phyloP scores from a whole-genome alignment of 2,329 filamentous ascomycete species.

The Bertia moriformis region DNA sequence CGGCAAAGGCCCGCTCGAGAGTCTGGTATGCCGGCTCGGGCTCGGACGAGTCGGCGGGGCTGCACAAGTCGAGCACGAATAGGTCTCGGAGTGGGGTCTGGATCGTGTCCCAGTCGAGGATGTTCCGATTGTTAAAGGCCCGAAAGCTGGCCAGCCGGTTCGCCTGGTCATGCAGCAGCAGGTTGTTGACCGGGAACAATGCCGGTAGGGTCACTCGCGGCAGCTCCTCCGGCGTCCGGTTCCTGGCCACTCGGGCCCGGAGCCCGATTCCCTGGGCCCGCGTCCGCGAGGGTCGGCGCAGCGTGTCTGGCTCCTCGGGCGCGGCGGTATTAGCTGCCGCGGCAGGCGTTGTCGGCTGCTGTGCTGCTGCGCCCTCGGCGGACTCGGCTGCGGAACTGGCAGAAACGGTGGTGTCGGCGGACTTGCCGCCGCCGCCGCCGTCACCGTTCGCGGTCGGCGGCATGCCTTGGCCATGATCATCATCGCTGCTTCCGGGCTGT shows the following conservation, averaged over 20 bases:
- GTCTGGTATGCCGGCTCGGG: no score
- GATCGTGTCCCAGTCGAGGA: constrained; percentile 6
- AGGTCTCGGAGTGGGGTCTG: constrained; percentile 3
- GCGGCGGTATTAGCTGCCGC: not conserved
- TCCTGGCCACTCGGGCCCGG: no score
- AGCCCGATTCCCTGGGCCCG: no score
- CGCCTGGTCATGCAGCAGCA: constrained; percentile 22
- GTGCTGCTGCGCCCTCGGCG: not conserved
- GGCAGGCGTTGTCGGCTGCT: not conserved
- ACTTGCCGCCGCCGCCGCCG: no score
- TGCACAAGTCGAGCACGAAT: not conserved
- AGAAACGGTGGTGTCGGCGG: no score
- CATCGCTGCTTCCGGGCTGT: not conserved
- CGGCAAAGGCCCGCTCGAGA: not conserved
- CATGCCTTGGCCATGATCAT: no score
- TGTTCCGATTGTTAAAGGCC: constrained; percentile 5
- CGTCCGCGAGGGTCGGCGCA: not conserved
- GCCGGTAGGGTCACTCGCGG: constrained; percentile 39
- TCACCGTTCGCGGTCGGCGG: not conserved
- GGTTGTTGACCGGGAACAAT: constrained; percentile 37
- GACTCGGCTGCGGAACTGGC: not conserved
- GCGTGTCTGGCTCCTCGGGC: not conserved
- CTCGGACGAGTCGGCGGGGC: not conserved
- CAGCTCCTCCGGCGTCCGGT: constrained; percentile 21
- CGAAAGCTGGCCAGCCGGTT: constrained; percentile 4